Evolutionary conservation across 139 green algal genomes (phyloP), one percentile per base, ranked within the genome.

Genomic region (Chlamydomonas schloesseri): DNA sequence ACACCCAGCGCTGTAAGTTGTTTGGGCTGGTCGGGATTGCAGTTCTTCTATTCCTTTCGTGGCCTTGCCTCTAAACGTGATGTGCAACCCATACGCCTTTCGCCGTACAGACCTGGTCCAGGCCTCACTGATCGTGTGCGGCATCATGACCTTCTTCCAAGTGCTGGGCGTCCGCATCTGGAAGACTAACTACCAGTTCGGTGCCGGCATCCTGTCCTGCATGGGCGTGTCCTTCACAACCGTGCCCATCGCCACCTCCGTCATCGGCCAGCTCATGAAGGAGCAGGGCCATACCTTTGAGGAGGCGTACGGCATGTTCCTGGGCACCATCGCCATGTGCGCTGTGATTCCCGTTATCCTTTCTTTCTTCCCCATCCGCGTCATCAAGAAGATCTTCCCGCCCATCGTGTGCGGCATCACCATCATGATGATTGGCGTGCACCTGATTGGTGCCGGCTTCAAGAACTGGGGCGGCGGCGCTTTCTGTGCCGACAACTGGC

Each of bases 401-500:
- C 91, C 90, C 37, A 88, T 96, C 34, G 94, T 97, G 47, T 93
- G 91, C 20, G 93, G 93, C 55, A 84, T 93, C 20, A 88, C 90
- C 17, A 91, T 96, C 64, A 90, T 94, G 42, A 84, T 97, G 15
- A 97, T 97, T 58, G 95, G 95, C 72, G 81, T 91, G 24, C 73
- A 88, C 69, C 88, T 97, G 26, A 83, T 88, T 34, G 88, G 75
- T 28, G 89, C 90, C 29, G 94, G 94, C n/a, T 93, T 97, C 65
- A 93, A 95, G 67, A 88, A 83, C 93, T 97, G 94, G 94, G 94
- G 94, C 58, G 94, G 94, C 68, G 94, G 94, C 58, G 91, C 90
- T 60, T 94, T 96, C 81, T 97, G 94, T 75, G 88, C 81, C 0
- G 89, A 95, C 78, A 95, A 97, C 87, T 91, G 85, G 55, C 6